These are phyloP conservation scores for Kandelia obovata DNA, from an alignment of 345 rosid species.

Conservation along the genomic window DNA sequence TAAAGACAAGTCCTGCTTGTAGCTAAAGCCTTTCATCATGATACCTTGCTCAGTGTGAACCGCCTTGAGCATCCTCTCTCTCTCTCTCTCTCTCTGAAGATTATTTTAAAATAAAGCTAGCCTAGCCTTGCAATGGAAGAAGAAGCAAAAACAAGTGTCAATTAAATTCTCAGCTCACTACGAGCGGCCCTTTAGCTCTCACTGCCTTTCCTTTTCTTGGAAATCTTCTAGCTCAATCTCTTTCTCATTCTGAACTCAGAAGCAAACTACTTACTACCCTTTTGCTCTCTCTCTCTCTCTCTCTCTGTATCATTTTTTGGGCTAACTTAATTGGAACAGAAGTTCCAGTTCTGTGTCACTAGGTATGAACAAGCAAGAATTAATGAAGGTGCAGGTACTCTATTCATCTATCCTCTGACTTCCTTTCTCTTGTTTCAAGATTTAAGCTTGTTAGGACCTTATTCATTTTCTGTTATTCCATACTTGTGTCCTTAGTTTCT, in stretches of 20 bases:
- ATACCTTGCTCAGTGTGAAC: constrained; percentile 31
- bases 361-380: constrained; percentile 69
- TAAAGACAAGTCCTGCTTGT: not conserved
- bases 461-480: not conserved
- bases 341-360: constrained; percentile 4
- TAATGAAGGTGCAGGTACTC: constrained; percentile 73
- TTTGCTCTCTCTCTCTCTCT: constrained; percentile 3
- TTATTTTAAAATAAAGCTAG: too few species aligned
- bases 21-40: not conserved
- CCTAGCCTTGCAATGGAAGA: too few species aligned
- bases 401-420: not conserved
- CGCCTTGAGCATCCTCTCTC: constrained; percentile 26
- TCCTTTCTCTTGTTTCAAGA: not conserved
- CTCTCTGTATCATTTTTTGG: constrained; percentile 13
- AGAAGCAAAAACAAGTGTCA: not conserved
- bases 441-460: constrained; percentile 5
- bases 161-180: not conserved
- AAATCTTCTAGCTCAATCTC: constrained; percentile 9
- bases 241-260: constrained; percentile 11
- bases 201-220: not conserved
- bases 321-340: not conserved
- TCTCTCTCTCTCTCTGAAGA: not conserved
- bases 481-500: not conserved
- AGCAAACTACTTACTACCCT: constrained; percentile 5
- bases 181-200: not conserved